A percentile compares a stretch with the other conserved stretches of the same genome.
Evolutionary conservation across 1,284 basidiomycete species (phyloP).

Genomic region (Cryptococcus jaspeensis): DNA sequence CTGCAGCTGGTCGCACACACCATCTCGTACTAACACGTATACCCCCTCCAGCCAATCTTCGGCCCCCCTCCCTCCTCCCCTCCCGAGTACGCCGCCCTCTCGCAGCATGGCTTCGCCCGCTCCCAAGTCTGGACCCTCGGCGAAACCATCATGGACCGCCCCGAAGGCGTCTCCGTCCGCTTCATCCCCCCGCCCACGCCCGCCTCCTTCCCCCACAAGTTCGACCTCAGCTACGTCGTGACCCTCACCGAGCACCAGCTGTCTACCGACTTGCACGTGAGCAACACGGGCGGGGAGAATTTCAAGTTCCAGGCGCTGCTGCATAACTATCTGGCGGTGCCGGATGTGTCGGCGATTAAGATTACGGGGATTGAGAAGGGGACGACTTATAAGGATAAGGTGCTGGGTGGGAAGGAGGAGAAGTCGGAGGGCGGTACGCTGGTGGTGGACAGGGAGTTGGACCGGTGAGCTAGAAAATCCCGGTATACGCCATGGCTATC

Average conservation of each 20-base stretch:
- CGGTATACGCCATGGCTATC: neutral
- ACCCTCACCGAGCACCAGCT: slow-evolving; percentile 72
- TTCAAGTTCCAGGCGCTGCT: slow-evolving; percentile 83
- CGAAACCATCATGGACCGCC: slow-evolving; percentile 65
- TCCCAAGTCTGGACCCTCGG: slow-evolving; percentile 69
- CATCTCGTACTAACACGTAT: neutral
- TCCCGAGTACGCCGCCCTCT: slow-evolving; percentile 62
- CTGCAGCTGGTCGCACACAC: neutral
- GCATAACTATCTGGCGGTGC: slow-evolving; percentile 79
- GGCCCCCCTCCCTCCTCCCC: slow-evolving; percentile 61
- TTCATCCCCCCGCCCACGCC: slow-evolving; percentile 64
- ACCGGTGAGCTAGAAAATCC: slow-evolving; percentile 30
- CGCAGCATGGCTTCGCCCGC: slow-evolving; percentile 83
- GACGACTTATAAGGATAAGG: slow-evolving; percentile 71
- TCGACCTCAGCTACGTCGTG: slow-evolving; percentile 72
- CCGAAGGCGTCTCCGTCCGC: slow-evolving; percentile 67
- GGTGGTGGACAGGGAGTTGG: slow-evolving; percentile 32
- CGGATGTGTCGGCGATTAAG: slow-evolving; percentile 52
- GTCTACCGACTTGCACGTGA: slow-evolving; percentile 73
- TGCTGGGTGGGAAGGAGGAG: slow-evolving; percentile 30
- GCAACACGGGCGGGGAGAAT: slow-evolving; percentile 56
- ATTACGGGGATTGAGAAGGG: slow-evolving; percentile 54
- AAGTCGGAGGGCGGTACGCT: slow-evolving; percentile 40
- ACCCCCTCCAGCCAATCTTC: slow-evolving; percentile 63
- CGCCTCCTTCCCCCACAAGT: slow-evolving; percentile 61